These are phyloP conservation scores for Penicillium ucsense DNA, from an alignment of 495 filamentous ascomycete species.

Conservation along the genomic window DNA sequence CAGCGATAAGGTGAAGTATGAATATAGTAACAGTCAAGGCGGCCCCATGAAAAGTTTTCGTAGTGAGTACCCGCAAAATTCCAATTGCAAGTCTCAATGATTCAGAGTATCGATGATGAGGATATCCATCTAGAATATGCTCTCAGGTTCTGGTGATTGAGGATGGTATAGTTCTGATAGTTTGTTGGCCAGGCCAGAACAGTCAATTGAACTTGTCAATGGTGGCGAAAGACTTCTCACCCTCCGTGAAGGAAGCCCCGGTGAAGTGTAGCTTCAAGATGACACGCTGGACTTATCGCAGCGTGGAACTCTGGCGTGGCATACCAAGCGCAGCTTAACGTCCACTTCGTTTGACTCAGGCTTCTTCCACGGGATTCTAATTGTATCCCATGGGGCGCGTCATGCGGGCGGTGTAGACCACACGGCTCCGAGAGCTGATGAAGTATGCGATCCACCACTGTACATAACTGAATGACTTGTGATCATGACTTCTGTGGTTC, in stretches of 20 bases:
- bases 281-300: slow-evolving; percentile 6
- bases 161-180: background rate
- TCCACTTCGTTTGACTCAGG: slow-evolving; percentile 9
- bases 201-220: background rate
- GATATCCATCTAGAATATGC: too few relatives aligned
- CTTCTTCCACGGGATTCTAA: slow-evolving; percentile 22
- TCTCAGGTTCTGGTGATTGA: background rate
- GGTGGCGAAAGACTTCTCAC: background rate
- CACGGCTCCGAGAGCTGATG: slow-evolving; percentile 16
- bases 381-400: slow-evolving; percentile 16
- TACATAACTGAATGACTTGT: too few relatives aligned
- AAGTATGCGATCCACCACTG: background rate
- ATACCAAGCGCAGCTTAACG: slow-evolving; percentile 5
- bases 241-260: too few relatives aligned
- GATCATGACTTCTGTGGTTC: too few relatives aligned
- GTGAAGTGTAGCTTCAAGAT: slow-evolving; percentile 1
- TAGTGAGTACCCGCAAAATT: too few relatives aligned
- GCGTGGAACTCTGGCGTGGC: background rate
- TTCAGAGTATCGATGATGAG: too few relatives aligned
- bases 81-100: too few relatives aligned
- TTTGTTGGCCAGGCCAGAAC: background rate
- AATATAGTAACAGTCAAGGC: too few relatives aligned
- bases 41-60: too few relatives aligned
- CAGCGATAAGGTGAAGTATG: too few relatives aligned
- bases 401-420: background rate